Evolutionary conservation across 2,329 filamentous ascomycete species (phyloP), one percentile per base, ranked within the genome.

Genomic region (Aspergillus chevalieri): DNA sequence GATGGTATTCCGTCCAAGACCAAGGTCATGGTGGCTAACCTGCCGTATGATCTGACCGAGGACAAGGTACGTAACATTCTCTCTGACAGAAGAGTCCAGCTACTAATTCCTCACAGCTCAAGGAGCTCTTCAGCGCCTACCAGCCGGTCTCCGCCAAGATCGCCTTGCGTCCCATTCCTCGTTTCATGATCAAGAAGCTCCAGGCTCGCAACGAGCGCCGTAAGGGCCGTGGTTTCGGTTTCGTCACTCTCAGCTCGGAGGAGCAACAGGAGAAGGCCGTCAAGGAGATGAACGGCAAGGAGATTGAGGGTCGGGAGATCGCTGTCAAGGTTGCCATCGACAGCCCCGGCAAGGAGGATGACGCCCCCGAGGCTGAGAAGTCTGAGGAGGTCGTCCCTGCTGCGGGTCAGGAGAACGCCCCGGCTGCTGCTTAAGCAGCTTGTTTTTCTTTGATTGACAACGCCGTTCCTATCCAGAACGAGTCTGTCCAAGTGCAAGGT

Each of bases 181-280:
- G 92, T 66, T 98, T 97, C 81, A 98, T 98, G 93, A 93, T 98
- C 77, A 96, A 96, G 86, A 98, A 98, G 83, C 89, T 98, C 56
- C 91, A 95, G 78, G 91, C 92, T 66, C 92, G 93, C 70, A 91
- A 91, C 69, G 93, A 98, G 79, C 85, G 92, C 65, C 93, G 93
- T 79, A 98, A 98, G 86, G 93, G 93, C 54, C 93, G 93, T 79
- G 93, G 93, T 60, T 98, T 98, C 72, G 93, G 93, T 60, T 98
- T 98, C 73, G 93, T 98, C 57, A 97, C 90, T 53, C 85, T 98
- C 55, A 87, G 86, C 57, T 94, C 89, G 15, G 92, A 98, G 80
- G 91, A 95, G 75, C 76, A 92, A 66, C 93, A 98, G 81, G 85
- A 94, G 78, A 95, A 96, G 86, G 93, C 93, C 59, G 94, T 96